Evolutionary conservation across 805 yeast genomes (phyloP).

Genomic region (Zygosaccharomyces bisporus): DNA sequence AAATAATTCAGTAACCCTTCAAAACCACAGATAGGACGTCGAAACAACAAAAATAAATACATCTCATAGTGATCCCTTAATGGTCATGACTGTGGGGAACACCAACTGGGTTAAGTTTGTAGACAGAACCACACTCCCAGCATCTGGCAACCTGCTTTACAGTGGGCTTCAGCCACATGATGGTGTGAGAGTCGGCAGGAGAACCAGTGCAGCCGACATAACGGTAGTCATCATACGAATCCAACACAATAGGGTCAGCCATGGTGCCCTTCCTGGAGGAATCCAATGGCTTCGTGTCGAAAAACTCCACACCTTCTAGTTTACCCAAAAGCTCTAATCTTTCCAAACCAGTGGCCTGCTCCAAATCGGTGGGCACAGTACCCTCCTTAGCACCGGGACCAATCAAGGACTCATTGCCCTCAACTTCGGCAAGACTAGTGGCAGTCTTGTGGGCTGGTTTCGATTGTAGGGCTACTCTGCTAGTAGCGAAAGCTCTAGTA

Average conservation of each 20-base stretch:
- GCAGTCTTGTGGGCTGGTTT: conserved; percentile 59
- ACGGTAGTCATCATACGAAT: conserved; percentile 88
- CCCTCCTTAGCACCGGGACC: conserved; percentile 90
- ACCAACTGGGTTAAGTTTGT: conserved; percentile 84
- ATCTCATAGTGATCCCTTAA: conserved; percentile 10
- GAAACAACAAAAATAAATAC: conserved; percentile 8
- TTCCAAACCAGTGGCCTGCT: conserved; percentile 97
- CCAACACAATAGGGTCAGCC: conserved; percentile 82
- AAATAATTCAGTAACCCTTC: conserved; percentile 7
- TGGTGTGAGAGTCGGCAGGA: conserved; percentile 87
- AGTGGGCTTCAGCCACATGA: conserved; percentile 90
- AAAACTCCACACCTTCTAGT: conserved; percentile 91
- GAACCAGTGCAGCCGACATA: conserved; percentile 97
- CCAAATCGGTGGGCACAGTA: conserved; percentile 85
- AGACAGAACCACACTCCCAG: conserved; percentile 98
- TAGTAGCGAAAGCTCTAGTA: conserved; percentile 34
- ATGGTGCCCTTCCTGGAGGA: conserved; percentile 87
- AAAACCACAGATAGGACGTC: conserved; percentile 8
- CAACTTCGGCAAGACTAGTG: conserved; percentile 66
- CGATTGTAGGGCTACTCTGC: conserved; percentile 34
- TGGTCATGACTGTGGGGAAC: conserved; percentile 55
- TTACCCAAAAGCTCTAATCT: conserved; percentile 93
- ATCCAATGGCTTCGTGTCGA: conserved; percentile 84
- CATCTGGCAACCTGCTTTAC: conserved; percentile 84
- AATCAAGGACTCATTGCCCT: conserved; percentile 69